Evolutionary conservation across 306 rosid species (phyloP).

Genomic region (Cotoneaster glaucophyllus): DNA sequence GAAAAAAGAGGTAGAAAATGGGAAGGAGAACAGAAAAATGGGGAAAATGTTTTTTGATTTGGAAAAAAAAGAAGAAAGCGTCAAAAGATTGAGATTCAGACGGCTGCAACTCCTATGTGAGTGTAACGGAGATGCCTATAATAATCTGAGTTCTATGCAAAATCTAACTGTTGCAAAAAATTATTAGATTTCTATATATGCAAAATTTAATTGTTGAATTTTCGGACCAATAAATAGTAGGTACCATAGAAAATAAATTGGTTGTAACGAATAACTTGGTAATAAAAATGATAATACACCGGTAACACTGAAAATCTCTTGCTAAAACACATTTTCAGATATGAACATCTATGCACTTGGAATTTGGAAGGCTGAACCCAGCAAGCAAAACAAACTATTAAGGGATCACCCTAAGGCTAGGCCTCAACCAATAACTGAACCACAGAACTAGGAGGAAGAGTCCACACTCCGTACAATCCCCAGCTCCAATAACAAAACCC

Average conservation of each 20-base stretch:
- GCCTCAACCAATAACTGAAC: too few relatives aligned
- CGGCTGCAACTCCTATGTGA: slow-evolving; percentile 18
- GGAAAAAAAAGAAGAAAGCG: not conserved
- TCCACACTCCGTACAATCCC: not conserved
- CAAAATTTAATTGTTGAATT: too few relatives aligned
- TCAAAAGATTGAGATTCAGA: slow-evolving; percentile 7
- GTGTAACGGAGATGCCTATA: not conserved
- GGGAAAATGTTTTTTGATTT: not conserved
- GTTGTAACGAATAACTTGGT: too few relatives aligned
- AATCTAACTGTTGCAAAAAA: too few relatives aligned
- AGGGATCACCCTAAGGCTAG: not conserved
- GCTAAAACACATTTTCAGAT: not conserved
- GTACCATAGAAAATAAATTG: too few relatives aligned
- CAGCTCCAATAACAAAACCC: not conserved
- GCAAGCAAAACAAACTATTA: not conserved
- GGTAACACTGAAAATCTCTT: too few relatives aligned
- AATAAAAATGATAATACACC: too few relatives aligned
- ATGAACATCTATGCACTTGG: not conserved
- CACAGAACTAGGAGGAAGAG: too few relatives aligned
- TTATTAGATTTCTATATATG: too few relatives aligned
- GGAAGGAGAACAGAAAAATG: not conserved
- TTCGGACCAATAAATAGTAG: too few relatives aligned
- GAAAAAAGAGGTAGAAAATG: not conserved
- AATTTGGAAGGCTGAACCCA: not conserved
- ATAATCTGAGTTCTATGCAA: too few relatives aligned